Base-by-base conservation (phyloP, 2,329 filamentous ascomycete species). In the Keithomyces neogunnii region DNA sequence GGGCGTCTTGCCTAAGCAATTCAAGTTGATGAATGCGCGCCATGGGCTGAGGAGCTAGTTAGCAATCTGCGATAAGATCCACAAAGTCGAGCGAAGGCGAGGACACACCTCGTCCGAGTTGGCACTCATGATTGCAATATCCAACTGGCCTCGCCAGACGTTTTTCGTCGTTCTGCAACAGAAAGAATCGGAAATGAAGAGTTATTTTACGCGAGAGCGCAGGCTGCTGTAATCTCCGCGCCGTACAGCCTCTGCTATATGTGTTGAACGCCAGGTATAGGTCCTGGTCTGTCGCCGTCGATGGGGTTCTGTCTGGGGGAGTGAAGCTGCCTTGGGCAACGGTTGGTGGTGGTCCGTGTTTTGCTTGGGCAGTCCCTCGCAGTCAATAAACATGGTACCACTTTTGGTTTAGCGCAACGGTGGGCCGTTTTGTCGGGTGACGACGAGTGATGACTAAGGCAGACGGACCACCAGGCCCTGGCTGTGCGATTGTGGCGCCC, bases 1-100 rank as follows among this genome's bases (percentile, higher is more conserved):
- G 69, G 57, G 77, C 79, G 53, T 78, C 76, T 57, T 86, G 81
- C 64, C 91, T 88, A 59, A 80, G 80, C 54, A 86, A 70, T 64
- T 95, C 88, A 49, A 90, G 76, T 29, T 75, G 67, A 56, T 78
- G 76, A 36, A 79, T 69, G 31, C 66, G 66, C 53, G 72, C 66
- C 51, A 66, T 63, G 52, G 70, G 72, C 77, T 81, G 47, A 19
- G 1, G 33, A 29, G 36, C 19, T 46, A 43, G 47, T 57, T 42
- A 56, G 56, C 43, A 48, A 51, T 48, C 55, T 49, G 53, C 44
- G 38, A 32, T 7, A 7, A 11, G 19, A 4, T 6, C 13, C 9
- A n/a, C 9, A 48, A 31, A 40, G n/a, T 19, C 40, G 43, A 44
- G 11, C 5, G 40, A 40, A 26, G 31, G 33, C 43, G 39, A 36